phyloP scores from a whole-genome alignment of 2,329 filamentous ascomycete genomes.

The Diplodia sapinea region DNA sequence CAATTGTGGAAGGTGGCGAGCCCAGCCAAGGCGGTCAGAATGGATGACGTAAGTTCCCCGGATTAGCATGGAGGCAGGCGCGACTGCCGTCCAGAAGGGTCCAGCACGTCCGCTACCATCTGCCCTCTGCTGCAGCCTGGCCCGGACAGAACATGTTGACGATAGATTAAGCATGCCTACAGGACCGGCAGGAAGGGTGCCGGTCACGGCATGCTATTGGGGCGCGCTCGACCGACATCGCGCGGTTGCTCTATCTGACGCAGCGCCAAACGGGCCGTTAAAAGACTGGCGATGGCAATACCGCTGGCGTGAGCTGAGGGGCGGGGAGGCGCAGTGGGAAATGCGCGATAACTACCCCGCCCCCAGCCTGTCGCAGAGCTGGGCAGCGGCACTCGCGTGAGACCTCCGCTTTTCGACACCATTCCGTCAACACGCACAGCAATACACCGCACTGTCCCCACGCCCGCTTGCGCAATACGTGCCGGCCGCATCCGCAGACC shows the following conservation, averaged over 20 bases:
- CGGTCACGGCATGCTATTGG: constrained; percentile 3
- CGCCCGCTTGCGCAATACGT: background rate
- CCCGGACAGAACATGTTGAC: background rate
- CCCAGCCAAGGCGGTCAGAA: background rate
- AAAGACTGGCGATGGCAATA: background rate
- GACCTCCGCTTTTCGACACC: constrained; percentile 20
- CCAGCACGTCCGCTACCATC: constrained; percentile 1
- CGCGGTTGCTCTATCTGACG: constrained; percentile 14
- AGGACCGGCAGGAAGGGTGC: background rate
- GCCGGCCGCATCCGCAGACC: background rate
- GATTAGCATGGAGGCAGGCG: constrained; percentile 16
- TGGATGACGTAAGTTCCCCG: constrained; percentile 25
- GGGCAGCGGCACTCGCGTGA: constrained; percentile 23
- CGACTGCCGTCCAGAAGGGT: constrained; percentile 4
- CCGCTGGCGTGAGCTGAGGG: constrained; percentile 8
- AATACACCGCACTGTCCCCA: constrained; percentile 14
- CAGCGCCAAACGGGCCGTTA: constrained; percentile 10
- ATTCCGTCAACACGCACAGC: constrained; percentile 3
- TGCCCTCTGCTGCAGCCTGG: background rate
- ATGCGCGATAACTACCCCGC: constrained; percentile 22
- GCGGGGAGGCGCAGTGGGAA: constrained; percentile 5
- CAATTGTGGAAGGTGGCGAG: background rate
- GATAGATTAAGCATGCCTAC: constrained; percentile 4
- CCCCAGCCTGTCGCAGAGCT: background rate
- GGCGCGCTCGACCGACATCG: constrained; percentile 10